phyloP scores from a whole-genome alignment of 352 stramenopile species.

The Globisporangium middletonii region DNA sequence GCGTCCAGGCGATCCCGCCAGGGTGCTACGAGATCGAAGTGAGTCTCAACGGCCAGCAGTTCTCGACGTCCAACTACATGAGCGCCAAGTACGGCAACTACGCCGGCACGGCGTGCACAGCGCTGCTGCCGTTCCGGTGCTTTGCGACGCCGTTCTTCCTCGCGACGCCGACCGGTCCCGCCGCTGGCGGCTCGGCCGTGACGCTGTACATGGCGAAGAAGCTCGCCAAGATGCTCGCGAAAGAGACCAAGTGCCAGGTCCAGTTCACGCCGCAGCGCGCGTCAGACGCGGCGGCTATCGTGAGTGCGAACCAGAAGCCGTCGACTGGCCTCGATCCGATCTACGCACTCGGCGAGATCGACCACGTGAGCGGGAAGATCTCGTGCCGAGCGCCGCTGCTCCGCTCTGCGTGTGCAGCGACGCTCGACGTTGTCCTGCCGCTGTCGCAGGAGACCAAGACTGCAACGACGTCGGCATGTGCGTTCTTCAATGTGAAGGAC shows the following conservation, averaged over 20 bases:
- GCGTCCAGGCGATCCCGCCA: conserved; percentile 23
- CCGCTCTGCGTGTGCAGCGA: conserved; percentile 28
- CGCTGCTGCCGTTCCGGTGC: conserved; percentile 50
- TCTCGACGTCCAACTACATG: conserved; percentile 51
- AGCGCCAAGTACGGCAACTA: conserved; percentile 56
- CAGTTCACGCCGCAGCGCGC: conserved; percentile 41
- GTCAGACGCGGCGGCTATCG: neutral
- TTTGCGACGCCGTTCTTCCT: conserved; percentile 58
- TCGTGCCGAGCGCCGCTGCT: conserved; percentile 54
- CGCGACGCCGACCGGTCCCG: conserved; percentile 52
- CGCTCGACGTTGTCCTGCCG: conserved; percentile 44
- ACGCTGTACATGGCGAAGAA: conserved; percentile 49
- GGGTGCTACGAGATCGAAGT: conserved; percentile 61
- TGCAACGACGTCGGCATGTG: conserved; percentile 3
- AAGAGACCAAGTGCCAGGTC: conserved; percentile 49
- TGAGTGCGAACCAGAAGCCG: conserved; percentile 9
- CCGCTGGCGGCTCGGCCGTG: conserved; percentile 51
- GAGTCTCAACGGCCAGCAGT: conserved; percentile 68
- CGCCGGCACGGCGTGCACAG: conserved; percentile 47
- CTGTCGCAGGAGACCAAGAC: conserved; percentile 14
- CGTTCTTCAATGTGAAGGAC: conserved; percentile 38
- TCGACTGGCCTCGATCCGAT: conserved; percentile 23
- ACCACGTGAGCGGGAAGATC: conserved; percentile 32
- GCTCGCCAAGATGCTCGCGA: conserved; percentile 38
- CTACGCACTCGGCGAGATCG: conserved; percentile 39